Percentiles rank a stretch among this genome's conserved stretches.
phyloP scores from a whole-genome alignment of 352 stramenopile species.

The Thalassiosira oceanica region DNA sequence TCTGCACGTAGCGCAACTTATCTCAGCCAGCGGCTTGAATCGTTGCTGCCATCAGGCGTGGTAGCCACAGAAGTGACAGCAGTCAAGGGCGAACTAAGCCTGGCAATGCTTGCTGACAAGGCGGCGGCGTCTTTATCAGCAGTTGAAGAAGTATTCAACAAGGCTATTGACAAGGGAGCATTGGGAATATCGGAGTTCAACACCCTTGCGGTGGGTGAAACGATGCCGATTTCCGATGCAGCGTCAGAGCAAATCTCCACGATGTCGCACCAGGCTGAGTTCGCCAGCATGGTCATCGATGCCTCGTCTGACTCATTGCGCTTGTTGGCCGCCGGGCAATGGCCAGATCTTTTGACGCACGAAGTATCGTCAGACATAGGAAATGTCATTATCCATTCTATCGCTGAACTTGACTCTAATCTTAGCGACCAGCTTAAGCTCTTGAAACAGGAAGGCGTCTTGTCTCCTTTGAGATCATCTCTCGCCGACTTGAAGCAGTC shows the following conservation, averaged over 20 bases:
- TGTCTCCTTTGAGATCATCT: conserved; percentile 71
- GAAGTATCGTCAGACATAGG: conserved; percentile 70
- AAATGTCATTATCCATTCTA: conserved; percentile 59
- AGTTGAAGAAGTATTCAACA: conserved; percentile 62
- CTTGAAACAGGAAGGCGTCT: conserved; percentile 70
- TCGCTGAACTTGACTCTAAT: conserved; percentile 63
- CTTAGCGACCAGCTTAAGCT: conserved; percentile 66
- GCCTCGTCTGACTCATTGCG: conserved; percentile 58
- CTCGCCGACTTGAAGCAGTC: conserved; percentile 65
- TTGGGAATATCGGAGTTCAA: conserved; percentile 41
- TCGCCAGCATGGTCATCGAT: conserved; percentile 61
- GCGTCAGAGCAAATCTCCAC: conserved; percentile 59
- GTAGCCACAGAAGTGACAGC: conserved; percentile 61
- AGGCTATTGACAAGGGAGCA: conserved; percentile 45
- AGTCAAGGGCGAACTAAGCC: conserved; percentile 71
- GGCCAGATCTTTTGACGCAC: conserved; percentile 64
- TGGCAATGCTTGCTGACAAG: conserved; percentile 71
- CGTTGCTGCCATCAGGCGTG: conserved; percentile 58
- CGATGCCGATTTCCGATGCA: conserved; percentile 57
- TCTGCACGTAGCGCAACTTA: conserved; percentile 54
- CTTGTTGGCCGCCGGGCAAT: conserved; percentile 71
- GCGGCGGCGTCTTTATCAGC: conserved; percentile 57
- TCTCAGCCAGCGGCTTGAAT: conserved; percentile 60
- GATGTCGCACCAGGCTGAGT: conserved; percentile 72
- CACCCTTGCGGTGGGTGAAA: conserved; percentile 16